phyloP scores from a whole-genome alignment of 345 rosid genomes.

The Erodium maritimum region DNA sequence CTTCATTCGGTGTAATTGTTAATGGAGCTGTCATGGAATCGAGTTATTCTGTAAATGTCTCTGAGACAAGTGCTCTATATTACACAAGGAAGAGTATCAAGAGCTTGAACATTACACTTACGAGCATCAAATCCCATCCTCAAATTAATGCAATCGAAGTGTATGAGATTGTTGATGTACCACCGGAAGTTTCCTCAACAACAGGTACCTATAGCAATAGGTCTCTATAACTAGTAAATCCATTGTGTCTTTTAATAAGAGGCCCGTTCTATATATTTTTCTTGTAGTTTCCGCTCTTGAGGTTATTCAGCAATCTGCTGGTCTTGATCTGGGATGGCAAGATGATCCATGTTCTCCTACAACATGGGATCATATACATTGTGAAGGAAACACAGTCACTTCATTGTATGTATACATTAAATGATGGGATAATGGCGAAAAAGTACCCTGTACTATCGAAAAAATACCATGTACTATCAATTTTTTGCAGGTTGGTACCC shows the following conservation, averaged over 20 bases:
- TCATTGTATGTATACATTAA: conserved; percentile 39
- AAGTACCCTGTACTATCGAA: too few species aligned
- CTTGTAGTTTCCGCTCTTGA: conserved; percentile 80
- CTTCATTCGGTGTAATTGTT: conserved; percentile 49
- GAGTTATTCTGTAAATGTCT: conserved; percentile 35
- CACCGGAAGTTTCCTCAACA: conserved; percentile 67
- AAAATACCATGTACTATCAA: too few species aligned
- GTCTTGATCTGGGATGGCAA: conserved; percentile 73
- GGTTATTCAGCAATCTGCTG: conserved; percentile 69
- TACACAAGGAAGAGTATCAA: conserved; percentile 29
- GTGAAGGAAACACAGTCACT: conserved; percentile 67
- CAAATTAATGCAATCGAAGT: conserved; percentile 72
- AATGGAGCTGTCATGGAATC: conserved; percentile 44
- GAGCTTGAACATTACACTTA: conserved; percentile 49
- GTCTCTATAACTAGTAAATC: neutral
- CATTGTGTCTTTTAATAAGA: neutral
- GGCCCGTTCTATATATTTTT: neutral
- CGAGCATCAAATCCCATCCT: conserved; percentile 42
- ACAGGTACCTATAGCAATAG: conserved; percentile 38
- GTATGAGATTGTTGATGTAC: conserved; percentile 49
- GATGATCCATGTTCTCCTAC: conserved; percentile 87
- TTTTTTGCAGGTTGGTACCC: too few species aligned
- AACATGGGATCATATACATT: conserved; percentile 56
- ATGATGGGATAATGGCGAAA: neutral
- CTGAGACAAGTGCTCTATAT: conserved; percentile 41